Conservation (phyloP, 2,329 filamentous ascomycete species). For the Seiridium unicorne region DNA sequence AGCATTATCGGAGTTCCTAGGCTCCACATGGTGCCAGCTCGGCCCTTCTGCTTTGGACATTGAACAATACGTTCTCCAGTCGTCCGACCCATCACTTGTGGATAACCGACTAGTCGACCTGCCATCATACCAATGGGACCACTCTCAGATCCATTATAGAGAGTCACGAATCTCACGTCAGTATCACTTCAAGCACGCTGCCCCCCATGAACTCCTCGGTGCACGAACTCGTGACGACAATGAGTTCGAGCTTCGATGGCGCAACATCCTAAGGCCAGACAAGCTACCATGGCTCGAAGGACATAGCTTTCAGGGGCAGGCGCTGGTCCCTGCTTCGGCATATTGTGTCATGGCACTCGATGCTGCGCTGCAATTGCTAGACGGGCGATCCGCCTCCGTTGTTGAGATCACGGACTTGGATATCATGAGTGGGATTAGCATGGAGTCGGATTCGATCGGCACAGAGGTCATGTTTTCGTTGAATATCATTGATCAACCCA, state of each 20-base stretch:
- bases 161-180: conserved; percentile 42
- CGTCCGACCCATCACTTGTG: conserved; percentile 2
- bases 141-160: conserved; percentile 38
- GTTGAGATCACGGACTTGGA: conserved; percentile 25
- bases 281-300: conserved; percentile 38
- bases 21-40: conserved; percentile 23
- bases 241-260: conserved; percentile 33
- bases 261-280: conserved; percentile 36
- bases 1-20: conserved; percentile 24
- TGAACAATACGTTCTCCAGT: conserved; percentile 20
- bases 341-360: conserved; percentile 47
- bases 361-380: conserved; percentile 30
- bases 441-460: conserved; percentile 28
- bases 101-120: conserved; percentile 21
- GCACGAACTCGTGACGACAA: conserved; percentile 35
- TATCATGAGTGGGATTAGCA: conserved; percentile 23
- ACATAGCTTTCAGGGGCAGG: conserved; percentile 42
- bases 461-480: conserved; percentile 37
- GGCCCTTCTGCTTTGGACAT: conserved; percentile 14
- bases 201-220: conserved; percentile 36
- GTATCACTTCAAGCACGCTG: conserved; percentile 26
- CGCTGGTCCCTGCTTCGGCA: conserved; percentile 44
- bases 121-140: conserved; percentile 49
- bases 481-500: conserved; percentile 14
- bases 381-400: conserved; percentile 18